phyloP scores from a whole-genome alignment of 352 stramenopile species.

The Phytophthora fragariaefolia region DNA sequence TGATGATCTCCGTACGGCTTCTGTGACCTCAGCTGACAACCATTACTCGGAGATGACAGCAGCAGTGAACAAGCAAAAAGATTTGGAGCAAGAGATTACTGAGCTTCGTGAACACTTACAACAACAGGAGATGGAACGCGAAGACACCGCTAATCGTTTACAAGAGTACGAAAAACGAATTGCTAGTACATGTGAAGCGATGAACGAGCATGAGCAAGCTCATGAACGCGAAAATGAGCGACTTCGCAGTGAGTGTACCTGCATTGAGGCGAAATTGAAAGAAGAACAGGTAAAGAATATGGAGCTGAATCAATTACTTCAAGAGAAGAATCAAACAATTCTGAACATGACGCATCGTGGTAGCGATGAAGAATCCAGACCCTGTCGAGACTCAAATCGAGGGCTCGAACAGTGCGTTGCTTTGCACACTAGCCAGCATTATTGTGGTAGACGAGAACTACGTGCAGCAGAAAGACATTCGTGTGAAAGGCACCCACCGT shows the following conservation, averaged over 20 bases:
- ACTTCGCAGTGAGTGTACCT: slow-evolving; percentile 44
- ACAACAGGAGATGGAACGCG: slow-evolving; percentile 57
- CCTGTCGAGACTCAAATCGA: not conserved
- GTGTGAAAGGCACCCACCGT: slow-evolving; percentile 9
- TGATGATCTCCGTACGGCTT: slow-evolving; percentile 25
- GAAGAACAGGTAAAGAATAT: slow-evolving; percentile 60
- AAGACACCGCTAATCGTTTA: slow-evolving; percentile 70
- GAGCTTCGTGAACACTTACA: slow-evolving; percentile 43
- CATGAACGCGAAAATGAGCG: slow-evolving; percentile 61
- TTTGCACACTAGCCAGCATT: slow-evolving; percentile 8
- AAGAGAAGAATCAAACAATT: slow-evolving; percentile 80
- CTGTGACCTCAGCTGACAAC: slow-evolving; percentile 3
- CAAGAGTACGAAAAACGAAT: slow-evolving; percentile 81
- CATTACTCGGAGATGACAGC: slow-evolving; percentile 30
- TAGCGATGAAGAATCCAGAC: slow-evolving; percentile 18
- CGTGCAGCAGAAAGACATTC: slow-evolving; percentile 2
- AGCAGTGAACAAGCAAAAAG: slow-evolving; percentile 20
- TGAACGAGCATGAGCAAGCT: slow-evolving; percentile 72
- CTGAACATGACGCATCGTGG: slow-evolving; percentile 45
- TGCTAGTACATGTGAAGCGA: slow-evolving; percentile 70
- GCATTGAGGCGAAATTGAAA: slow-evolving; percentile 46
- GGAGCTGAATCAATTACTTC: slow-evolving; percentile 60
- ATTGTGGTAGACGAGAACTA: slow-evolving; percentile 1
- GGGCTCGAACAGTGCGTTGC: slow-evolving; percentile 6
- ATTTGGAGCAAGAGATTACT: slow-evolving; percentile 41